Conservation (phyloP, 73 alveolate genomes). For the Stentor coeruleus region DNA sequence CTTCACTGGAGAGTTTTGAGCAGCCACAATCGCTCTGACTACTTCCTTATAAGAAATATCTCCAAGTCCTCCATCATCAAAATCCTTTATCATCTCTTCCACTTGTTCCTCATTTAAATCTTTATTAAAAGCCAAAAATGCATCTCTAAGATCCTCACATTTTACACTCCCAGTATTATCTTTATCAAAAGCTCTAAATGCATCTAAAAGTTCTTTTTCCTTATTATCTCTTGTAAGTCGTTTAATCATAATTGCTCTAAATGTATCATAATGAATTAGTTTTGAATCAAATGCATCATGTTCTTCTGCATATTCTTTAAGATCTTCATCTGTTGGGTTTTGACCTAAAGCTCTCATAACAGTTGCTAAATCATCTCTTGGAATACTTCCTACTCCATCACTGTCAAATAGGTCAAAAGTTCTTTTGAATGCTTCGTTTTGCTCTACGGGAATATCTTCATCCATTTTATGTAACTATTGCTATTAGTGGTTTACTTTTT, state of each 20-base stretch:
- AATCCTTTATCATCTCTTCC: constrained; percentile 28
- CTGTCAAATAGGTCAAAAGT: constrained; percentile 77
- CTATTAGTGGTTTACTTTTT: constrained; percentile 57
- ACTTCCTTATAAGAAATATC: constrained; percentile 1
- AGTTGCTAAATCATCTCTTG: constrained; percentile 66
- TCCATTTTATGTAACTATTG: background rate
- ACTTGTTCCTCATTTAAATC: constrained; percentile 24
- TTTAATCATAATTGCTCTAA: constrained; percentile 50
- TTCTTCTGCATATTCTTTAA: constrained; percentile 55
- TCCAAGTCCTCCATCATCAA: constrained; percentile 27
- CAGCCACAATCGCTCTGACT: background rate
- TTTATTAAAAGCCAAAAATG: constrained; percentile 20
- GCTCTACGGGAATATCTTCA: constrained; percentile 16
- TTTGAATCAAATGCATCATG: constrained; percentile 70
- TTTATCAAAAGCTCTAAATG: constrained; percentile 48
- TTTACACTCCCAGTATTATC: constrained; percentile 43
- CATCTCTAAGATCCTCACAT: constrained; percentile 40
- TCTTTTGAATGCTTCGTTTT: constrained; percentile 57
- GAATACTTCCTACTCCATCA: constrained; percentile 72
- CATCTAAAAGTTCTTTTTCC: constrained; percentile 28
- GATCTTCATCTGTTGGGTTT: constrained; percentile 74
- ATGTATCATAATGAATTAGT: constrained; percentile 66
- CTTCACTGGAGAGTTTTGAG: constrained; percentile 15
- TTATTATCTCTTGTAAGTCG: constrained; percentile 30
- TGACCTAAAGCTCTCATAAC: constrained; percentile 79